These are phyloP conservation scores for Yarrowia osloensis DNA, from an alignment of 805 yeast species.

Conservation along the genomic window DNA sequence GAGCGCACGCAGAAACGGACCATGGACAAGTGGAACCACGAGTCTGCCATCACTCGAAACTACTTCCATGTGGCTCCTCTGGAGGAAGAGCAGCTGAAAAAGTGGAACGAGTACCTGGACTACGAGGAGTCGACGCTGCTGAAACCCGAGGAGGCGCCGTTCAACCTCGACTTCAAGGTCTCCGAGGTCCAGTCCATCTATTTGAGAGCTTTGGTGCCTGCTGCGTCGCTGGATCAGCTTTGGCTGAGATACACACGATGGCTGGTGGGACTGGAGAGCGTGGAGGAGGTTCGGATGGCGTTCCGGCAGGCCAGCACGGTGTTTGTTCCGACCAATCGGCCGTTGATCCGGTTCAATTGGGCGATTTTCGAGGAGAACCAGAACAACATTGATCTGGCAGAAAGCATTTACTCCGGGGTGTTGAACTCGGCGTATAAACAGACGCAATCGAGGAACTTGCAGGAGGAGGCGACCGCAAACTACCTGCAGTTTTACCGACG, in stretches of 20 bases:
- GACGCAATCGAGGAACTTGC: conserved; percentile 33
- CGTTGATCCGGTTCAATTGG: conserved; percentile 41
- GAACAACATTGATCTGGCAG: conserved; percentile 38
- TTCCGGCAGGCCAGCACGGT: conserved; percentile 55
- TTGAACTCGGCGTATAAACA: conserved; percentile 4
- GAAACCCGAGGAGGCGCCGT: neutral
- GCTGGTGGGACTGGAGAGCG: conserved; percentile 42
- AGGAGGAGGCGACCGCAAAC: conserved; percentile 35
- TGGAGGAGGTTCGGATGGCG: conserved; percentile 45
- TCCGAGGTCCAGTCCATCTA: conserved; percentile 52
- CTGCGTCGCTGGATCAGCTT: conserved; percentile 46
- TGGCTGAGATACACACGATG: conserved; percentile 45
- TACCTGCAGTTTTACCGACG: conserved; percentile 21
- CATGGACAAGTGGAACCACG: conserved; percentile 71
- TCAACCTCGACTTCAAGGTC: conserved; percentile 33
- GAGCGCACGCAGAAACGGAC: conserved; percentile 54
- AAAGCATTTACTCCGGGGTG: conserved; percentile 38
- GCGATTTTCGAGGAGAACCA: conserved; percentile 43
- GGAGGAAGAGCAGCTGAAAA: conserved; percentile 48
- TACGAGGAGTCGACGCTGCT: conserved; percentile 48
- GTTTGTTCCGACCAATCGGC: conserved; percentile 41
- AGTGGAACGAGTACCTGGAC: conserved; percentile 68
- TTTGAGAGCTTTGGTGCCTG: conserved; percentile 61
- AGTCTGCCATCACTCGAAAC: conserved; percentile 60
- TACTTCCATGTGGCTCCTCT: conserved; percentile 58